Evolutionary conservation across 2,329 filamentous ascomycete genomes (phyloP).

Genomic region (Cladophialophora exuberans): DNA sequence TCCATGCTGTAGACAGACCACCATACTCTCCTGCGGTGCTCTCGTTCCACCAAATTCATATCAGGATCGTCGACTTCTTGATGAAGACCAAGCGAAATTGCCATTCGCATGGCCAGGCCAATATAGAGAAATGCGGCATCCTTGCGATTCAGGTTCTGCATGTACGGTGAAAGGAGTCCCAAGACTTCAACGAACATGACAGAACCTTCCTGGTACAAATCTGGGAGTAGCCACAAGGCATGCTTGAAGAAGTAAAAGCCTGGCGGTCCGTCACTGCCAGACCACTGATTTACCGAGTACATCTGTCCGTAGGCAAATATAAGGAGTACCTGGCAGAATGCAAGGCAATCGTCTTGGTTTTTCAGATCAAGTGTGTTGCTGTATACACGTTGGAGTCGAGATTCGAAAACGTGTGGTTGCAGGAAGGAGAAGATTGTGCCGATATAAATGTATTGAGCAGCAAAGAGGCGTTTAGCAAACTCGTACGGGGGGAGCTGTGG

Average conservation of each 20-base stretch:
- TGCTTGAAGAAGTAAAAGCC: constrained; percentile 60
- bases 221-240: constrained; percentile 56
- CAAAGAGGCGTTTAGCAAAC: constrained; percentile 55
- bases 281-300: constrained; percentile 62
- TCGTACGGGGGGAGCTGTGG: constrained; percentile 54
- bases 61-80: constrained; percentile 51
- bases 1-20: constrained; percentile 62
- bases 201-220: constrained; percentile 59
- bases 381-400: constrained; percentile 50
- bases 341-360: constrained; percentile 53
- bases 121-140: constrained; percentile 61
- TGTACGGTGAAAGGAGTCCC: constrained; percentile 59
- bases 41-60: constrained; percentile 48
- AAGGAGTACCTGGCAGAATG: constrained; percentile 56
- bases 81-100: constrained; percentile 60
- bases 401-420: constrained; percentile 52
- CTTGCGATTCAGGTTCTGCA: constrained; percentile 60
- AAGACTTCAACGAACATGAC: constrained; percentile 60
- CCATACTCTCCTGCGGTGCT: constrained; percentile 58
- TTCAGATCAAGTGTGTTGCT: constrained; percentile 45
- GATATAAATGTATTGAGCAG: constrained; percentile 59
- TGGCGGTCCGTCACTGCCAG: constrained; percentile 56
- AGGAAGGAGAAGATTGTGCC: constrained; percentile 62
- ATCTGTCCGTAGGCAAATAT: constrained; percentile 60
- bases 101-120: constrained; percentile 60